Evolutionary conservation across 495 filamentous ascomycete species (phyloP), one percentile per base, ranked within the genome.

Genomic region (Xylaria longipes): DNA sequence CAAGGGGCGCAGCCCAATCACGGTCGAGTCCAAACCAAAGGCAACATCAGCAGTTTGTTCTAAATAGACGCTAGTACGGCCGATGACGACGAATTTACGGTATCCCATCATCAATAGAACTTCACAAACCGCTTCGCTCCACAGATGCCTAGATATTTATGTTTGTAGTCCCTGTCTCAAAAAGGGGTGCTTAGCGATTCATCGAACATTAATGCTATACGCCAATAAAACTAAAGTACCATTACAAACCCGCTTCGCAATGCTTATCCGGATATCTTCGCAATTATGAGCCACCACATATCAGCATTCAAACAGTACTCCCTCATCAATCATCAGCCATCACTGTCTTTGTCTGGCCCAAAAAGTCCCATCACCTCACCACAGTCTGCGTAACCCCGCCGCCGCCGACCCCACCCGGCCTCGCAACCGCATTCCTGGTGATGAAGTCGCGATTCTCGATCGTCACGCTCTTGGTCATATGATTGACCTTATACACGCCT

Each of bases 381-480:
- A 74, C 63, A 2, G 73, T 75, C 65, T 73, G 72, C 35, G 64
- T 69, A 45, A 58, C 65, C 1, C 60, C 67, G 0, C 71, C 65
- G 1, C 72, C 73, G 25, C 69, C 62, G 25, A 50, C 14, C 8
- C 61, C 69, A 2, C 39, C 71, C 2, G 66, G 71, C 37, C 72
- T 69, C 29, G 77, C 56, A 5, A 71, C 73, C 5, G 66, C 57
- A 27, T 73, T 72, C 46, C 80, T 67, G 9, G 52, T 56, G 56
- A 95, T 91, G 74, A 95, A 97, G 77, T 97, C 93, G 70, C 85
- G 87, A 80, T 97, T 97, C 80, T 97, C 94, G 57, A 97, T 94
- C n/a, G 94, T 96, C 4, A 97, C 94, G 77, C 92, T 95, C 89
- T 97, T 97, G 52, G 94, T 97, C 96, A 98, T 99, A 82, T 99